phyloP scores from a whole-genome alignment of 345 rosid species.

The Isatis tinctoria region DNA sequence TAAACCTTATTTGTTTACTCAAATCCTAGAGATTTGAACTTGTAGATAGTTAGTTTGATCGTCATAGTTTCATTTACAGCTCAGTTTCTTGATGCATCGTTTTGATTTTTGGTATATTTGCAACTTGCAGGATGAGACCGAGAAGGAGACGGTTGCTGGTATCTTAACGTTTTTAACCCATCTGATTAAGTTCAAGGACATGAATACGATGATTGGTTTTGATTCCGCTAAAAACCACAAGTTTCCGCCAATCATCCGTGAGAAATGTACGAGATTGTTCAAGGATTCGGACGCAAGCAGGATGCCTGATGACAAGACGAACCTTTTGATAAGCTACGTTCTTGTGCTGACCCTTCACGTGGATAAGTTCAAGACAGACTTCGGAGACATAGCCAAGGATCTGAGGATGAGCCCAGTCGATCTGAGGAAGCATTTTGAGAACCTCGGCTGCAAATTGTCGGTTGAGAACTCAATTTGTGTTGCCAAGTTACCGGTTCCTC shows the following conservation, averaged over 20 bases:
- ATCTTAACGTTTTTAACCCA: constrained; percentile 60
- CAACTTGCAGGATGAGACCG: constrained; percentile 53
- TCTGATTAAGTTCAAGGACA: constrained; percentile 77
- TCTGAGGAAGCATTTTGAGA: constrained; percentile 51
- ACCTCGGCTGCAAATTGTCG: constrained; percentile 69
- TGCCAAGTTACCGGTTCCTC: constrained; percentile 63
- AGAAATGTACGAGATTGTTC: constrained; percentile 51
- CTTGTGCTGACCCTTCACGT: constrained; percentile 73
- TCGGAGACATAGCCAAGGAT: constrained; percentile 67
- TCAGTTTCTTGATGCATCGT: neutral
- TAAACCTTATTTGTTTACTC: neutral
- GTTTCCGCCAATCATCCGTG: constrained; percentile 51
- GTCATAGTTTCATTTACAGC: neutral
- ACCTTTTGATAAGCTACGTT: constrained; percentile 74
- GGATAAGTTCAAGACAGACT: constrained; percentile 60
- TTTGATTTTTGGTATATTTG: neutral
- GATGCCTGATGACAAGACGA: constrained; percentile 44
- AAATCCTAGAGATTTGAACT: neutral
- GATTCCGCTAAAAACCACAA: constrained; percentile 56
- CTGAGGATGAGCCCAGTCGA: constrained; percentile 45
- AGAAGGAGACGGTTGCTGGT: constrained; percentile 41
- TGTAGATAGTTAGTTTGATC: no score
- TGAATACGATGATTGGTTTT: constrained; percentile 43
- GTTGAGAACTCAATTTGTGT: constrained; percentile 22
- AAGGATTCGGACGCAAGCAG: constrained; percentile 35